Evolutionary conservation across 768 basidiomycete genomes (phyloP).

Genomic region (Hebeloma cylindrosporum): DNA sequence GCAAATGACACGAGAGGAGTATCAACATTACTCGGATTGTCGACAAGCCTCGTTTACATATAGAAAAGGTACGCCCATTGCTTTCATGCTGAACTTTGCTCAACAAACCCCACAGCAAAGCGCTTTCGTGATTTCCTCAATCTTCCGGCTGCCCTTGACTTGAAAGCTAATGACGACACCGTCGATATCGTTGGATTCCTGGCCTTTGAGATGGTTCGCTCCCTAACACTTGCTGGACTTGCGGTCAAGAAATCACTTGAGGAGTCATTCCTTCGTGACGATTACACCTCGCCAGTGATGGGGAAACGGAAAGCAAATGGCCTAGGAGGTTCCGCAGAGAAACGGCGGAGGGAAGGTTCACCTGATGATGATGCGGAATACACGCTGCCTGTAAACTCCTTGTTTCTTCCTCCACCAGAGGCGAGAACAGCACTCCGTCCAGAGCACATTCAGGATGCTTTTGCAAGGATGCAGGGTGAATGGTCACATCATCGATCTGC

Average conservation of each 20-base stretch:
- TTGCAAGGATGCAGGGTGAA: conserved; percentile 85
- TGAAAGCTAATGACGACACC: conserved; percentile 91
- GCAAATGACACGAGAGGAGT: conserved; percentile 96
- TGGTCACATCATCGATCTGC: conserved; percentile 80
- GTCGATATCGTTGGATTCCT: conserved; percentile 97
- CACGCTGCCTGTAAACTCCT: conserved; percentile 62
- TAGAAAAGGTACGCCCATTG: conserved; percentile 90
- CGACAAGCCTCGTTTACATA: conserved; percentile 97
- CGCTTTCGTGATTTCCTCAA: conserved; percentile 95
- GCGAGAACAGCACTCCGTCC: conserved; percentile 76
- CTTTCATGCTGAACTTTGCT: conserved; percentile 5
- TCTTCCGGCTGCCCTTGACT: conserved; percentile 80
- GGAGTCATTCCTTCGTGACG: conserved; percentile 66
- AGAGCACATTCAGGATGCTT: conserved; percentile 90
- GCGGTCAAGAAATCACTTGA: conserved; percentile 80
- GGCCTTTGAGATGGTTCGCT: conserved; percentile 95
- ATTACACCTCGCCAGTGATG: conserved; percentile 61
- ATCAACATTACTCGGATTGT: conserved; percentile 96
- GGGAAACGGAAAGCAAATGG: conserved; percentile 67
- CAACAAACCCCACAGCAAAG: conserved; percentile 57
- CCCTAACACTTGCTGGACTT: conserved; percentile 85
- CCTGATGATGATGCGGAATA: conserved; percentile 63
- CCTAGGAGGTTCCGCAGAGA: conserved; percentile 49
- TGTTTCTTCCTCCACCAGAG: conserved; percentile 83
- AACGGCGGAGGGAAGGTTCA: conserved; percentile 55